phyloP scores from a whole-genome alignment of 306 rosid genomes.

The Astragalus membranaceus region DNA sequence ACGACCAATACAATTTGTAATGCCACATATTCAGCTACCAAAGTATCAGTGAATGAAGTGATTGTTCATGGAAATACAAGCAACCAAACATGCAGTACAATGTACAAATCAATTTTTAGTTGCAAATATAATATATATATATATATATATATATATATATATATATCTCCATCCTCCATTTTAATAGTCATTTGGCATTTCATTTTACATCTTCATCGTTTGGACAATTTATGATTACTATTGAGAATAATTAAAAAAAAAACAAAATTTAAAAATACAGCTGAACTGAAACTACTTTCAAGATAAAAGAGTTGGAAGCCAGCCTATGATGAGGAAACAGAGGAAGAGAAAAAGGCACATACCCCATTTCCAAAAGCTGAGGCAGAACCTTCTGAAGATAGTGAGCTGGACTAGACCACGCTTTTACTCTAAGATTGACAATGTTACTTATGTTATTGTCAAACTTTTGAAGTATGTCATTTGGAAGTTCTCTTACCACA shows the following conservation, averaged over 20 bases:
- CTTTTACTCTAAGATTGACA: slow-evolving; percentile 91
- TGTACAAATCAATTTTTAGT: neutral
- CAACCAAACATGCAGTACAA: neutral
- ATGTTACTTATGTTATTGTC: slow-evolving; percentile 87
- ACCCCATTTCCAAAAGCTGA: slow-evolving; percentile 68
- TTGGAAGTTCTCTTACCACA: slow-evolving; percentile 78
- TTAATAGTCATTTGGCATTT: neutral
- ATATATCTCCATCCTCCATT: neutral
- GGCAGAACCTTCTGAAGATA: slow-evolving; percentile 96
- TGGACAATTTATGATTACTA: neutral
- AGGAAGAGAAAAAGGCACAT: slow-evolving; percentile 25
- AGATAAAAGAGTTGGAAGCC: slow-evolving; percentile 10
- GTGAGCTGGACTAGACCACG: slow-evolving; percentile 83
- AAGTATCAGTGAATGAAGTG: neutral
- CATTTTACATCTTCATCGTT: slow-evolving; percentile 9
- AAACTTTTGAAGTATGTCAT: slow-evolving; percentile 60
- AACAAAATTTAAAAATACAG: neutral
- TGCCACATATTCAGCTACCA: neutral
- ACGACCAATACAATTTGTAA: neutral
- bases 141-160: too few relatives aligned
- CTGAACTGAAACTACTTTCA: slow-evolving; percentile 5
- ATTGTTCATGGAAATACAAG: neutral
- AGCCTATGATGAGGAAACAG: slow-evolving; percentile 11
- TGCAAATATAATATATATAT: neutral
- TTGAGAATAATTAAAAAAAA: slow-evolving; percentile 16